Conservation (phyloP, 1,139 yeast genomes). For the Nakaseomyces kungkrabaensis region DNA sequence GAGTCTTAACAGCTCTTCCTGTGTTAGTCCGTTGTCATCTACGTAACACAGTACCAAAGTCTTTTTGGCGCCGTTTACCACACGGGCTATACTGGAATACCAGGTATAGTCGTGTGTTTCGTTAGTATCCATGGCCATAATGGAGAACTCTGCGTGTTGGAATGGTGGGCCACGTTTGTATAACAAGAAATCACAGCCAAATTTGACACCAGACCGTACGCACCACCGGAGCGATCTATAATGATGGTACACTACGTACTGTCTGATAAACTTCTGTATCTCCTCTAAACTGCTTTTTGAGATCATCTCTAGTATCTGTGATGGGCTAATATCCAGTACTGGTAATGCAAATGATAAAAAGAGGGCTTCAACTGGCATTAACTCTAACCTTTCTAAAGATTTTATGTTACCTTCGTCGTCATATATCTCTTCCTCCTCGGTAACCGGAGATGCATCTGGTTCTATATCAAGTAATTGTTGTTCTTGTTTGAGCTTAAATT, state of each 20-base stretch:
- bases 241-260: conserved; percentile 73
- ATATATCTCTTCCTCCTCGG: conserved; percentile 33
- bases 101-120: conserved; percentile 24
- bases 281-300: neutral
- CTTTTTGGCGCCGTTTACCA: conserved; percentile 81
- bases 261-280: conserved; percentile 9
- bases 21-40: conserved; percentile 36
- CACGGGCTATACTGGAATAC: conserved; percentile 57
- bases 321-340: conserved; percentile 16
- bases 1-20: conserved; percentile 24
- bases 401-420: conserved; percentile 33
- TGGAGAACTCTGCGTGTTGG: conserved; percentile 82
- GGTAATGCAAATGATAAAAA: conserved; percentile 50
- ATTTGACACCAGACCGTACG: conserved; percentile 81
- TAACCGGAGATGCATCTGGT: conserved; percentile 18
- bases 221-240: conserved; percentile 92
- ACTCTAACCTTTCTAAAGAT: conserved; percentile 57
- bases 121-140: conserved; percentile 42
- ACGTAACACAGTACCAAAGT: conserved; percentile 62
- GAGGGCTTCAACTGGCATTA: conserved; percentile 68
- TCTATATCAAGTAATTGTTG: conserved; percentile 9
- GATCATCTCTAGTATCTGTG: conserved; percentile 4
- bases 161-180: conserved; percentile 93
- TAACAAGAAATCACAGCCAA: conserved; percentile 73
- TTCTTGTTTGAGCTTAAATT: conserved; percentile 28